Base-by-base conservation (phyloP, 176 grass and related monocot genomes). In the Avena atlantica region DNA sequence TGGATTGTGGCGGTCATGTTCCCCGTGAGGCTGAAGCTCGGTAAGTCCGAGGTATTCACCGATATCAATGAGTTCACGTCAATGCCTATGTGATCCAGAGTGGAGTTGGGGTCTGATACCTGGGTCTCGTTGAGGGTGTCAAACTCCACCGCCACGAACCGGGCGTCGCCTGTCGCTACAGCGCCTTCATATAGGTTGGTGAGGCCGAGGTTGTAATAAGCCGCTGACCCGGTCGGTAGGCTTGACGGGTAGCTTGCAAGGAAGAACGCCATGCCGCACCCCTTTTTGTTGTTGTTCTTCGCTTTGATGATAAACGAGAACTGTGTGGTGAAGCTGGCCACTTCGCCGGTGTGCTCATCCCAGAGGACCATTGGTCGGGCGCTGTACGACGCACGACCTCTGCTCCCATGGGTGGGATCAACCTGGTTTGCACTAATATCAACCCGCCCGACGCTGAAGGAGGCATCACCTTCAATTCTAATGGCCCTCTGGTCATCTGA, bases 111-210 rank as follows among this genome's bases (percentile, higher is more conserved):
- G 21, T 78, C 84, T 16, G n/a, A 37, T 15, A 72, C 69, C 2
- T 9, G 1, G 5, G 60, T 13, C 9, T 78, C 74, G 51, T 20
- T 78, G 84, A 24, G 77, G 61, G 84, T 86, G 61, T 86, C 84
- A 29, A 86, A 86, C 62, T 78, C 84, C 14, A 86, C 61, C 12
- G 84, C 84, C 20, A 86, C 84, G 6, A 86, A 86, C 9, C 84
- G 60, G 74, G 1, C 24, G 14, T 78, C 61, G 8, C 61, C 74
- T 36, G 84, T 1, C 9, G 31, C 62, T n/a, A 86, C 13, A 0
- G 61, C n/a, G 0, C 16, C 74, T 0, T 21, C 0, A 0, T 0
- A 10, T 23, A 12, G 74, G 61, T 25, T 45, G 6, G 47, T 69
- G 63, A 82, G 80, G 17, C 80, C 80, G 48, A 82, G 80, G 10